Percentiles rank a stretch among this genome's conserved stretches.
Conservation (phyloP, 306 rosid species). For the Cucurbita ficifolia region DNA sequence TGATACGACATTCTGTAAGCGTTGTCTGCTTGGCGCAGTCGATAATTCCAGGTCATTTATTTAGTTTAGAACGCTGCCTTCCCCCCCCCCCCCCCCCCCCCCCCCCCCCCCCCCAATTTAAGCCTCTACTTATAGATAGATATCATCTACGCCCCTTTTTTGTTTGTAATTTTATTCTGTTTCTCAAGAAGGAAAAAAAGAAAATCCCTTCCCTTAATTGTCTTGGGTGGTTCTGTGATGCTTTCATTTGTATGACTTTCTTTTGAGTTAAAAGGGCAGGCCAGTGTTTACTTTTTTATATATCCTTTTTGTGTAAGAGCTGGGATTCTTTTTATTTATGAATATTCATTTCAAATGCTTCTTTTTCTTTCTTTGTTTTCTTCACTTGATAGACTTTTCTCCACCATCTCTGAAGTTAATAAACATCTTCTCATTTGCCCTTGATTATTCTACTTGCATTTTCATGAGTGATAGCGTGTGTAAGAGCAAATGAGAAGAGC, state of each 20-base stretch:
- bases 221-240: constrained; percentile 2
- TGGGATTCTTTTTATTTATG: constrained; percentile 6
- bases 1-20: constrained; percentile 3
- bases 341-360: neutral
- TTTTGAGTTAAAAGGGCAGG: constrained; percentile 1
- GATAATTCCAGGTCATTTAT: constrained; percentile 2
- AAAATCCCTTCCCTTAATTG: neutral
- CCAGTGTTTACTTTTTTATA: neutral
- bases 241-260: constrained; percentile 6
- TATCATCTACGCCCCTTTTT: constrained; percentile 1
- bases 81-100: neutral
- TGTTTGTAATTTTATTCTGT: constrained; percentile 6
- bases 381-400: no score
- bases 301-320: neutral
- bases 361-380: neutral
- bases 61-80: neutral
- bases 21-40: constrained; percentile 2
- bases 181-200: neutral
- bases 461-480: no score
- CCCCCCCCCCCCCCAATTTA: neutral
- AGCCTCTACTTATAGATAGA: constrained; percentile 1
- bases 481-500: no score
- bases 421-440: no score
- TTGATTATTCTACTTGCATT: no score
- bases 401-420: no score